Percentiles rank a stretch among this genome's conserved stretches.
phyloP scores from a whole-genome alignment of 129 eudicot genomes.

The Pittosporum tobira region DNA sequence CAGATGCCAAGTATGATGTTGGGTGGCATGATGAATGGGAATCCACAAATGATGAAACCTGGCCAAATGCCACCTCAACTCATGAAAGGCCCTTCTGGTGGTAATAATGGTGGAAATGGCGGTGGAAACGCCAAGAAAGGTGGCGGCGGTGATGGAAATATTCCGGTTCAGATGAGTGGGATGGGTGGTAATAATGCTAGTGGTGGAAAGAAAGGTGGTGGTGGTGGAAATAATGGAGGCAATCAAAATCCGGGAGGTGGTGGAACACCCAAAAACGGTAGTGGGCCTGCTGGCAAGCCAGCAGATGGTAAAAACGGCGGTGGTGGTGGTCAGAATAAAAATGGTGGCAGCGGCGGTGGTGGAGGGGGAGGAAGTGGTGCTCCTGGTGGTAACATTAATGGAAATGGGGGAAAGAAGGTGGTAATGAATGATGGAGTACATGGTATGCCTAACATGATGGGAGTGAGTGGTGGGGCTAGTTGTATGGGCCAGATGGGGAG shows the following conservation, averaged over 20 bases:
- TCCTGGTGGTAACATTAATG: slow-evolving; percentile 20
- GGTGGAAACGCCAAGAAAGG: slow-evolving; percentile 33
- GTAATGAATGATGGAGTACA: slow-evolving; percentile 57
- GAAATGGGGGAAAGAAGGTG: slow-evolving; percentile 50
- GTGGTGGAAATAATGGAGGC: slow-evolving; percentile 19
- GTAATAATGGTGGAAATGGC: slow-evolving; percentile 10
- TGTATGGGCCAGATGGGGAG: slow-evolving; percentile 29
- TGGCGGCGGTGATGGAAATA: slow-evolving; percentile 30
- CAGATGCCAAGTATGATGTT: slow-evolving; percentile 44
- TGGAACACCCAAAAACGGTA: slow-evolving; percentile 33
- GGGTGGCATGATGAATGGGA: slow-evolving; percentile 35
- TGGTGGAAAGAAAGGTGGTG: slow-evolving; percentile 31
- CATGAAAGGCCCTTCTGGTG: slow-evolving; percentile 11
- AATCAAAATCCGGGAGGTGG: slow-evolving; percentile 44
- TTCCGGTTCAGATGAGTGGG: slow-evolving; percentile 30
- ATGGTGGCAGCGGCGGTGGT: slow-evolving; percentile 23
- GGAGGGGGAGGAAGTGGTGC: slow-evolving; percentile 25
- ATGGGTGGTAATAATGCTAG: slow-evolving; percentile 20
- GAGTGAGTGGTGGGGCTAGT: slow-evolving; percentile 27
- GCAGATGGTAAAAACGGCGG: slow-evolving; percentile 12
- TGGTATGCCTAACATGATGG: slow-evolving; percentile 71
- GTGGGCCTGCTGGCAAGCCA: slow-evolving; percentile 28
- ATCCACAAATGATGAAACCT: slow-evolving; percentile 28
- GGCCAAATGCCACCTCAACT: slow-evolving; percentile 22
- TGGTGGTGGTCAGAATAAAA: slow-evolving; percentile 24